Evolutionary conservation across 2,329 filamentous ascomycete genomes (phyloP), one percentile per base, ranked within the genome.

Genomic region (Penicillium freii): DNA sequence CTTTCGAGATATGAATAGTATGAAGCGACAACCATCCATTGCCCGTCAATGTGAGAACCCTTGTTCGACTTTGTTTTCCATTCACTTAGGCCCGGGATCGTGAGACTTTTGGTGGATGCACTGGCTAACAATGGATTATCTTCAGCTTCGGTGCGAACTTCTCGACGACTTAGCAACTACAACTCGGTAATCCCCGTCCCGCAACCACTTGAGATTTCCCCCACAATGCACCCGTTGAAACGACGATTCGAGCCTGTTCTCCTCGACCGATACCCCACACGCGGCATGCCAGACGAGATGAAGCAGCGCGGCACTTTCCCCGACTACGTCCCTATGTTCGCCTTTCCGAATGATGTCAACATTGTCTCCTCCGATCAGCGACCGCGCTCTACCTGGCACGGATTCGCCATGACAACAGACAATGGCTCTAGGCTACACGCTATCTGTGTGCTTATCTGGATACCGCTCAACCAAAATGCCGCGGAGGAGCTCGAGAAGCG

Each of bases 241-340:
- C 86, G 93, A 61, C 88, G 90, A 57, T 97, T 97, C 73, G 94
- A 99, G 73, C 94, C 94, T 8, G 92, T 96, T n/a, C 80, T 99
- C 23, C 84, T 99, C 31, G 94, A 99, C 74, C 85, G 92, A 73
- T 97, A 97, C 68, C 94, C 94, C 8, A 88, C 91, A 17, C 91
- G 91, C 71, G 84, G 86, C 62, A 89, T 91, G 70, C 81, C 86
- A 23, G 92, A 96, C 57, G 92, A 97, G 66, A 76, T 89, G 51
- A 85, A 90, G 65, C 84, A 89, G 68, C 84, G 94, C 69, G 92
- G 91, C 53, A 87, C 84, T 56, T 97, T 99, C 70, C 94, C 94
- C 0, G 94, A 99, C 71, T 99, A 97, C 69, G 91, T 99, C 19
- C 94, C 94, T 56, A 97, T 99, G 94, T 99, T 99, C 75, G 92